A percentile compares a stretch with the other conserved stretches of the same genome.
Evolutionary conservation across 2,329 filamentous ascomycete genomes (phyloP).

Genomic region (Fusarium sp.): DNA sequence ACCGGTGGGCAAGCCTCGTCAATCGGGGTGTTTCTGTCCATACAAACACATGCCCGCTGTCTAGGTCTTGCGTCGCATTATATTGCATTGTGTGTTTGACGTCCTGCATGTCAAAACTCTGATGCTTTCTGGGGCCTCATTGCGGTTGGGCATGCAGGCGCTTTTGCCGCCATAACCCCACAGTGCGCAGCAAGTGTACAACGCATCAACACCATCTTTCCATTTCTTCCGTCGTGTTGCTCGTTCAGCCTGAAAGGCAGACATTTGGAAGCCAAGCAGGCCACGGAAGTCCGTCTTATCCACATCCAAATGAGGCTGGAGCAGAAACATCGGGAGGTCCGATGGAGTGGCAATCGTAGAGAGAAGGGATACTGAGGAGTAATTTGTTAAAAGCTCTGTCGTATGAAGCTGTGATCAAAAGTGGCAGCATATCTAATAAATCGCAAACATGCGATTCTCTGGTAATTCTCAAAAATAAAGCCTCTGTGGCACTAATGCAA

Average conservation of each 20-base stretch:
- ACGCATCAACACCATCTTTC: conserved; percentile 51
- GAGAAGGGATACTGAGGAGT: background rate
- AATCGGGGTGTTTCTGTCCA: conserved; percentile 27
- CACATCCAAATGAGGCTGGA: background rate
- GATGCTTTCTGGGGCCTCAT: conserved; percentile 36
- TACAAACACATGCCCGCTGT: conserved; percentile 26
- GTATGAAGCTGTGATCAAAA: background rate
- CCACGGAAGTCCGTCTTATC: background rate
- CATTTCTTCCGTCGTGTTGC: conserved; percentile 1
- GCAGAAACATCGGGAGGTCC: background rate
- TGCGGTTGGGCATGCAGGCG: conserved; percentile 60
- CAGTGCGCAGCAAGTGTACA: conserved; percentile 54
- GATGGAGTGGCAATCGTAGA: background rate
- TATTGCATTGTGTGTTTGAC: conserved; percentile 12
- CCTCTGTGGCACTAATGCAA: background rate
- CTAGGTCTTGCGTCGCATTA: conserved; percentile 15
- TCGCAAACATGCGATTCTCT: background rate
- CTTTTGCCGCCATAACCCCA: conserved; percentile 51
- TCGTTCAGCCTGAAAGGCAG: conserved; percentile 21
- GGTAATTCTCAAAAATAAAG: background rate
- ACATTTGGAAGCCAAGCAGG: conserved; percentile 2
- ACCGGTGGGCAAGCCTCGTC: conserved; percentile 32
- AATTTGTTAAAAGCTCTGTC: background rate
- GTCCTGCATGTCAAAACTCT: conserved; percentile 35
- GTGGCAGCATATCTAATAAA: background rate